Conservation (phyloP, 108 stramenopile genomes). For the Cyclotella sp. region DNA sequence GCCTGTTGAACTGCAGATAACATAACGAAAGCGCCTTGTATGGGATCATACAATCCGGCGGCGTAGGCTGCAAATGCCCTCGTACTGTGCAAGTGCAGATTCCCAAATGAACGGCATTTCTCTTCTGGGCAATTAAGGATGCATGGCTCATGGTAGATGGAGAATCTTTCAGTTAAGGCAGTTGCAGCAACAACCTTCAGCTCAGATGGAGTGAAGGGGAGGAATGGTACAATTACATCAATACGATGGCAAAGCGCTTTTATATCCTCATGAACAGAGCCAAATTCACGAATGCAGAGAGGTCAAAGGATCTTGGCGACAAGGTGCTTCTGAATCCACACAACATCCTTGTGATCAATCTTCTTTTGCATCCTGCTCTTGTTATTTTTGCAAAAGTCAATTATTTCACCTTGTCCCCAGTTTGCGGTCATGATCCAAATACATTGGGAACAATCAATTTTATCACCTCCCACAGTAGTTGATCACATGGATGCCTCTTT, state of each 20-base stretch:
- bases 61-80: constrained; percentile 10
- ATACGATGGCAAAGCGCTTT: constrained; percentile 8
- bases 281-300: not conserved
- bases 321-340: constrained; percentile 3
- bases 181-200: constrained; percentile 2
- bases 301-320: constrained; percentile 1
- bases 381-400: constrained; percentile 10
- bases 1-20: constrained; percentile 6
- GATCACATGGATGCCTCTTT: not conserved
- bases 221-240: constrained; percentile 9
- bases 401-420: constrained; percentile 10
- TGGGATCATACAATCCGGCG: constrained; percentile 8
- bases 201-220: constrained; percentile 3
- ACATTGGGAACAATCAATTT: constrained; percentile 13
- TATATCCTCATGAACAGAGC: not conserved
- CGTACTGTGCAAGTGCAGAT: not conserved
- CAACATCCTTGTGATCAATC: constrained; percentile 14
- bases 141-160: constrained; percentile 16
- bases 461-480: not conserved
- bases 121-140: constrained; percentile 9
- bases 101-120: constrained; percentile 3
- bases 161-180: constrained; percentile 1
- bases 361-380: constrained; percentile 14
- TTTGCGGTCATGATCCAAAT: constrained; percentile 7
- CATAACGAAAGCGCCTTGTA: not conserved